phyloP scores from a whole-genome alignment of 1,284 basidiomycete species.

The Ustilago cynodontis region DNA sequence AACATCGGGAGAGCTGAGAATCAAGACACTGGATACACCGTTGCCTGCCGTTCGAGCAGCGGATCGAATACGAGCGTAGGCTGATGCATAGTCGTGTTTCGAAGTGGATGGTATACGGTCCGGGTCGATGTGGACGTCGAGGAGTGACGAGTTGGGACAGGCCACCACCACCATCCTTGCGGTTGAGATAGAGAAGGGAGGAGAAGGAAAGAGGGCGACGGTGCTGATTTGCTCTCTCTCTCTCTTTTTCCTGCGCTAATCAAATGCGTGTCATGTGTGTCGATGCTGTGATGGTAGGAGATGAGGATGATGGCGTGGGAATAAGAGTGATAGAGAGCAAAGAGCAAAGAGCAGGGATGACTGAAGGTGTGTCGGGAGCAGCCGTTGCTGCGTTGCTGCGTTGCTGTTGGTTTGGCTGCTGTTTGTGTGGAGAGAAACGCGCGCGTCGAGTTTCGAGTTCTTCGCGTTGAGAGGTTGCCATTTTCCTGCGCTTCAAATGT shows the following conservation, averaged over 20 bases:
- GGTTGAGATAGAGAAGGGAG: not conserved
- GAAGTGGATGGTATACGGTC: conserved; percentile 22
- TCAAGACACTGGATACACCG: conserved; percentile 74
- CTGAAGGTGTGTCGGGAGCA: not conserved
- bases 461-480: conserved; percentile 31
- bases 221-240: not conserved
- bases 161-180: conserved; percentile 43
- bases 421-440: conserved; percentile 5
- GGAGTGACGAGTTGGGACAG: conserved; percentile 40
- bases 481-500: too few relatives aligned
- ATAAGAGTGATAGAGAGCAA: not conserved
- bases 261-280: not conserved
- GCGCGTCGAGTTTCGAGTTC: conserved; percentile 30
- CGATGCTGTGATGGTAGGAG: conserved; percentile 3
- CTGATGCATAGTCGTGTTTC: conserved; percentile 58
- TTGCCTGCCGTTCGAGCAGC: conserved; percentile 39
- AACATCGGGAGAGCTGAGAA: conserved; percentile 88
- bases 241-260: conserved; percentile 1
- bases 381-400: not conserved
- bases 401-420: too few relatives aligned
- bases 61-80: conserved; percentile 59
- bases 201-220: not conserved
- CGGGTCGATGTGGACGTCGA: conserved; percentile 36
- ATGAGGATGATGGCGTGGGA: conserved; percentile 1
- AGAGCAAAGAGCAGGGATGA: too few relatives aligned